Conservation (phyloP, 371 early-diverging fungal species). For the Furculomyces boomerangus region DNA sequence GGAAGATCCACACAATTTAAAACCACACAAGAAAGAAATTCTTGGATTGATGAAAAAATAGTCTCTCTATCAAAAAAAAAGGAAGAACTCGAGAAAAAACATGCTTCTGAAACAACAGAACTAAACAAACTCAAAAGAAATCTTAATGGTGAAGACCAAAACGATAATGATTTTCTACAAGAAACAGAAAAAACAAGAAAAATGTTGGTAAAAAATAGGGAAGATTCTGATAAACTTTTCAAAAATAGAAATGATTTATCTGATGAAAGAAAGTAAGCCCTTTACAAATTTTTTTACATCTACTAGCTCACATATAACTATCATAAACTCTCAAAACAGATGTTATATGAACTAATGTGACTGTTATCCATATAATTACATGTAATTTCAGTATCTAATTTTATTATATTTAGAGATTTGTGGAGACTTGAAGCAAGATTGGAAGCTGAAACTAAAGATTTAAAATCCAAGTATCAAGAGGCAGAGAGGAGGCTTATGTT, state of each 20-base stretch:
- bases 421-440: constrained; percentile 85
- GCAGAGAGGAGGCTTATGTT: constrained; percentile 50
- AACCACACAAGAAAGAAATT: not conserved
- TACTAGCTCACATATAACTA: no score
- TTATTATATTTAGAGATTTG: constrained; percentile 23
- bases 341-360: no score
- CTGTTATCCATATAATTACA: no score
- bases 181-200: not conserved
- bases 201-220: not conserved
- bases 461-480: constrained; percentile 52
- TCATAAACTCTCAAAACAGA: no score
- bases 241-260: constrained; percentile 39
- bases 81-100: not conserved
- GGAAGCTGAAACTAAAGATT: constrained; percentile 42
- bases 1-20: not conserved
- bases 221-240: constrained; percentile 21
- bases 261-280: constrained; percentile 45
- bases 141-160: not conserved
- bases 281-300: no score
- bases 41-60: constrained; percentile 1
- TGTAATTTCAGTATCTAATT: not conserved
- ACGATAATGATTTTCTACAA: not conserved
- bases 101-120: not conserved
- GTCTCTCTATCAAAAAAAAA: not conserved
- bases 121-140: not conserved